Evolutionary conservation across 306 rosid species (phyloP).

Genomic region (Lathyrus tuberosus): DNA sequence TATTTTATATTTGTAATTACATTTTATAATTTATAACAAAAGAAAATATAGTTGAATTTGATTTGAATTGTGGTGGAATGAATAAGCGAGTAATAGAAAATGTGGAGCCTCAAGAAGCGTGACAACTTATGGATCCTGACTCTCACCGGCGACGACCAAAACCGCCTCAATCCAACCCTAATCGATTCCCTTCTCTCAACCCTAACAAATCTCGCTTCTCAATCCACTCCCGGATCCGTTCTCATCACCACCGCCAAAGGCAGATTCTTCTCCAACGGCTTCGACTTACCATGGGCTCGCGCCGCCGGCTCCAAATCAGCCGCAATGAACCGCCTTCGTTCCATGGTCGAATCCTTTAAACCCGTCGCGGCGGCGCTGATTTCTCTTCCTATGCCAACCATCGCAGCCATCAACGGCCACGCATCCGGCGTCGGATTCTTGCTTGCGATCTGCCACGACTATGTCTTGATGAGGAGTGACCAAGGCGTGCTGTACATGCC

Average conservation of each 20-base stretch:
- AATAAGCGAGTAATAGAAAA: background rate
- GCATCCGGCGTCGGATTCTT: conserved; percentile 57
- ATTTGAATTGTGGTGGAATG: too few species aligned
- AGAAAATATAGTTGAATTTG: too few species aligned
- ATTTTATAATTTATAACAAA: too few species aligned
- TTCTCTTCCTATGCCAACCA: conserved; percentile 72
- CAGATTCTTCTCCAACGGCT: conserved; percentile 75
- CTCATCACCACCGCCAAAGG: conserved; percentile 77
- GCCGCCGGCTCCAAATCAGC: conserved; percentile 50
- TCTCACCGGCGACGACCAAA: conserved; percentile 61
- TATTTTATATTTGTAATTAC: too few species aligned
- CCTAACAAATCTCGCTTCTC: conserved; percentile 45
- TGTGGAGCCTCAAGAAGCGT: conserved; percentile 71
- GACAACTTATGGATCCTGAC: conserved; percentile 60
- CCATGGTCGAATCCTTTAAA: conserved; percentile 48
- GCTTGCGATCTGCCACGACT: conserved; percentile 65
- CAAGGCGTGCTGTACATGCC: conserved; percentile 73
- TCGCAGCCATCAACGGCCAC: conserved; percentile 76
- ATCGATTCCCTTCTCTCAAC: conserved; percentile 54
- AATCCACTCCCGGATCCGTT: conserved; percentile 60
- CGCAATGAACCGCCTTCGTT: conserved; percentile 43
- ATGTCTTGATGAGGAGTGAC: conserved; percentile 64
- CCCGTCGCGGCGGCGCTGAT: conserved; percentile 63
- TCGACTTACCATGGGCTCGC: conserved; percentile 71
- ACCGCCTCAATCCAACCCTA: conserved; percentile 57